Conservation (phyloP, 108 stramenopile genomes). For the Cyclostephanos invisitatus region DNA sequence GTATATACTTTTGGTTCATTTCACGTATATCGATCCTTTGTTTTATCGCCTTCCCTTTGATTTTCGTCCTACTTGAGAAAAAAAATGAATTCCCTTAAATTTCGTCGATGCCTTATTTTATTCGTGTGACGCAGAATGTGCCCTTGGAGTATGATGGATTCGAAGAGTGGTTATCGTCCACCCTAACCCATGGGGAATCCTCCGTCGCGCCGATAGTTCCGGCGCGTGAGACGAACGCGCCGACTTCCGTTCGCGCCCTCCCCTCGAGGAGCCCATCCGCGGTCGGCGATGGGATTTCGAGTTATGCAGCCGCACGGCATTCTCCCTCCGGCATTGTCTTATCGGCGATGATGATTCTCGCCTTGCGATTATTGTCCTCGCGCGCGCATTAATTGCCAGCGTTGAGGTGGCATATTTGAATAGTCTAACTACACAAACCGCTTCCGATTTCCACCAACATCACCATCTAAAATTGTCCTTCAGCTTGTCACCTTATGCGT, state of each 20-base stretch:
- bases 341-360: not conserved
- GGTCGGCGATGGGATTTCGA: not conserved
- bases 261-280: not conserved
- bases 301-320: not conserved
- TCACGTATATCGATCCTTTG: not conserved
- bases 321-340: not conserved
- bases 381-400: not conserved
- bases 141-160: slow-evolving; percentile 40
- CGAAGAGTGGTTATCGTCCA: slow-evolving; percentile 39
- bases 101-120: not conserved
- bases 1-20: not conserved
- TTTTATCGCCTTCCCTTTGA: not conserved
- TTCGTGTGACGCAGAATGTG: slow-evolving; percentile 13
- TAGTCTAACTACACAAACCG: no score
- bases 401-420: not conserved
- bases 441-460: no score
- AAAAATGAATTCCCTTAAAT: not conserved
- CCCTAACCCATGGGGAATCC: slow-evolving; percentile 9
- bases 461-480: no score
- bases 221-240: not conserved
- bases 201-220: not conserved
- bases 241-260: not conserved
- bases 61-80: not conserved
- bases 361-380: slow-evolving; percentile 11
- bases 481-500: no score